Evolutionary conservation across 2,329 filamentous ascomycete genomes (phyloP), one percentile per base, ranked within the genome.

Genomic region (Pseudogymnoascus sp.): DNA sequence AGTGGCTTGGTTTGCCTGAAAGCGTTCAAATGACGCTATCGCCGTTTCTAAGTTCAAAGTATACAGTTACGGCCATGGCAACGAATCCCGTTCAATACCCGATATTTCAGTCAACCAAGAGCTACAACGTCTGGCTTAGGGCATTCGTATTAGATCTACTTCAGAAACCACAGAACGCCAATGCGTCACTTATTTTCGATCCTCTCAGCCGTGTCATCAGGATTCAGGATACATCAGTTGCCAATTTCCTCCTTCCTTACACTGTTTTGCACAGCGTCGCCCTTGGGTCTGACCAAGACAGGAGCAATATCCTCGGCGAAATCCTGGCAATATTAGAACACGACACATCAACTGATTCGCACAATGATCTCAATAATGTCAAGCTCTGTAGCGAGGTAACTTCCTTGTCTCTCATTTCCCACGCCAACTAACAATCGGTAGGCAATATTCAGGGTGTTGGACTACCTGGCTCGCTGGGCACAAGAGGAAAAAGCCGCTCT

Each of bases 391-490:
- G 91, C 71, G 92, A 97, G 80, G 91, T 91, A 79, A 78, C 82
- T 14, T 18, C 34, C 44, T 4, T 28, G 1, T 14, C 12, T 46
- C 34, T 64, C 8, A n/a, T 10, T 34, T 69, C 6, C 10, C 8
- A 42, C 14, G 50, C 1, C 3, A 68, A 34, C 70, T 75, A 38
- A 76, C 63, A n/a, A 2, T 14, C 61, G 36, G 21, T 63, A 95
- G 89, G 91, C 89, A 63, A 88, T 97, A 1, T 99, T 99, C 73
- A 85, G 89, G 56, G 85, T 96, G 3, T 81, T 99, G 0, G 96
- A 99, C 74, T 97, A 99, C 73, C 84, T 93, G 65, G 92, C 91
- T 71, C 84, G 89, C 67, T 99, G 93, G 92, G 78, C 96, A 23
- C 91, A 96, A 70, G 85, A 88, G 62, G 96, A 68, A 50, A 70